A percentile compares a stretch with the other conserved stretches of the same genome.
Conservation (phyloP, 148 eudicot genomes). For the Camellia sinensis region DNA sequence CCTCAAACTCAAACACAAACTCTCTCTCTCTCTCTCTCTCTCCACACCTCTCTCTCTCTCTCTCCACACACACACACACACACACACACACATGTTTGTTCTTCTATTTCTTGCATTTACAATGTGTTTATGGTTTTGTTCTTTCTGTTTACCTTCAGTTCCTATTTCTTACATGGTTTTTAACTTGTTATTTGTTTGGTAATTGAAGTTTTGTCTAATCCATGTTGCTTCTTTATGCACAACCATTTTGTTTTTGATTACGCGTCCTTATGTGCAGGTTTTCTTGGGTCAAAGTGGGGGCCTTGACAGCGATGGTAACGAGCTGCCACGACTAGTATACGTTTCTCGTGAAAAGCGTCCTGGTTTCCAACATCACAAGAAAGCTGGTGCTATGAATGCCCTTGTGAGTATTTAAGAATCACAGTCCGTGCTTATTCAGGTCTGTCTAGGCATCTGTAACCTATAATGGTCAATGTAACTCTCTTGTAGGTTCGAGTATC, state of each 20-base stretch:
- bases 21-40: too few relatives aligned
- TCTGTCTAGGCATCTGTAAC: not conserved
- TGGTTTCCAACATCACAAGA: conserved; percentile 85
- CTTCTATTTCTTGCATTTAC: not conserved
- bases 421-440: not conserved
- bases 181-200: too few relatives aligned
- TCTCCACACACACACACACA: too few relatives aligned
- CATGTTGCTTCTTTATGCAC: conserved; percentile 6
- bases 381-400: conserved; percentile 96
- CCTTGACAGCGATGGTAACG: conserved; percentile 65
- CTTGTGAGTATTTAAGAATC: conserved; percentile 46
- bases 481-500: conserved; percentile 78
- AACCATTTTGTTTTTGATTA: not conserved
- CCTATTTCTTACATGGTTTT: not conserved
- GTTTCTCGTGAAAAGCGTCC: conserved; percentile 97
- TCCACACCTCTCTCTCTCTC: too few relatives aligned
- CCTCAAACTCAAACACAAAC: too few relatives aligned
- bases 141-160: not conserved
- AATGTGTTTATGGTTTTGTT: not conserved
- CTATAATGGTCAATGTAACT: conserved; percentile 1
- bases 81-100: not conserved
- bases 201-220: not conserved
- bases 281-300: conserved; percentile 86
- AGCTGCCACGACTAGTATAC: conserved; percentile 76
- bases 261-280: conserved; percentile 34